These are phyloP conservation scores for Stevia rebaudiana DNA, from an alignment of 140 eudicot genomes.

Conservation along the genomic window DNA sequence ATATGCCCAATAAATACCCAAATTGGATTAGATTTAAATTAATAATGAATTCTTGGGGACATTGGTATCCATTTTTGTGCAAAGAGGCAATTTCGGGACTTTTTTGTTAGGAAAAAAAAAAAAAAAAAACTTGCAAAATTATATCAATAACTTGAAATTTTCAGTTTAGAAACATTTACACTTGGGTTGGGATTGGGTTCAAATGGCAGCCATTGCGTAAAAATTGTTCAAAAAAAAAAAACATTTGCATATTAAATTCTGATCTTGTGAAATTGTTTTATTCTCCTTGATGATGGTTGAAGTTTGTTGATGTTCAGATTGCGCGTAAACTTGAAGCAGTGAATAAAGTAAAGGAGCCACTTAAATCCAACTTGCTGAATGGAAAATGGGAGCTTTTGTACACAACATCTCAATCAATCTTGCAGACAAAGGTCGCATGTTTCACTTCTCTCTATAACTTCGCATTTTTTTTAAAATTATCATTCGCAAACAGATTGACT, in stretches of 20 bases:
- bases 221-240: too few relatives aligned
- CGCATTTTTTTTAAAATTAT: background rate
- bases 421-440: conserved; percentile 50
- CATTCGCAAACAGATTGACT: background rate
- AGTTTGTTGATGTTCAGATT: conserved; percentile 35
- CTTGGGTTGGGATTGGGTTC: too few relatives aligned
- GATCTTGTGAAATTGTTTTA: background rate
- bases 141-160: background rate
- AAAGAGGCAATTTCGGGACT: background rate
- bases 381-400: conserved; percentile 91
- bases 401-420: conserved; percentile 64
- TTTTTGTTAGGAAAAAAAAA: too few relatives aligned
- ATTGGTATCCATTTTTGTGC: background rate
- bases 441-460: background rate
- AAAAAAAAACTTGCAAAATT: background rate
- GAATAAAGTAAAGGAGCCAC: conserved; percentile 61
- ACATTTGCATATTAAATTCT: background rate
- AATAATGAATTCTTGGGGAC: background rate
- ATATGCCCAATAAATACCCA: background rate
- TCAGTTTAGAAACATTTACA: background rate
- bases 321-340: conserved; percentile 54
- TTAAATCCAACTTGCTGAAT: conserved; percentile 46
- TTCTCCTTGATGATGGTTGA: conserved; percentile 10
- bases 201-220: too few relatives aligned
- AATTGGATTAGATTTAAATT: background rate